Evolutionary conservation across 257 asterid genomes (phyloP).

Genomic region (Solanum stenotomum): DNA sequence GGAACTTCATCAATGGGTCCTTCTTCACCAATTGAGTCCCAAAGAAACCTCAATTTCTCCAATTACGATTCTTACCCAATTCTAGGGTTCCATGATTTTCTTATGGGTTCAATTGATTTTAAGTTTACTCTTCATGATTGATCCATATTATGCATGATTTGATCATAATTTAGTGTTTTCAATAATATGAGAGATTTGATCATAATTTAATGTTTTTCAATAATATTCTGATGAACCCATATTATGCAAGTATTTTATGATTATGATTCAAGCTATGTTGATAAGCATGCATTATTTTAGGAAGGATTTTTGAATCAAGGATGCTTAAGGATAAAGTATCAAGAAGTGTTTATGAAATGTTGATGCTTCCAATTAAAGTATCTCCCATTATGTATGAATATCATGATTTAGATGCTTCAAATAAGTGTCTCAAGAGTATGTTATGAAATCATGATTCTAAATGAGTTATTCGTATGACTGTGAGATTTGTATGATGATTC

Average conservation of each 20-base stretch:
- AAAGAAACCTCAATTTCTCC: neutral
- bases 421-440: neutral
- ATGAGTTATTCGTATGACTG: neutral
- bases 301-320: neutral
- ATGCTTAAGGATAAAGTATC: neutral
- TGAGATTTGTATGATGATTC: neutral
- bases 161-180: too few relatives aligned
- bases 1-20: neutral
- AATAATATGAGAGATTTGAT: too few relatives aligned
- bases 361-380: neutral
- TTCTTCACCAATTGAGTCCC: neutral
- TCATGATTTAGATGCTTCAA: neutral
- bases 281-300: neutral
- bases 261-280: neutral
- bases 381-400: neutral
- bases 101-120: neutral
- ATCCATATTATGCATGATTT: neutral
- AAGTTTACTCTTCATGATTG: neutral
- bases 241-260: neutral
- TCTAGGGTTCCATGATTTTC: neutral
- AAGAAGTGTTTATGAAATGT: neutral
- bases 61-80: neutral
- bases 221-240: neutral
- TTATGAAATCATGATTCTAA: neutral
- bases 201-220: neutral